Evolutionary conservation across 208 protist genomes (phyloP).

Genomic region (Leishmania amazonensis): DNA sequence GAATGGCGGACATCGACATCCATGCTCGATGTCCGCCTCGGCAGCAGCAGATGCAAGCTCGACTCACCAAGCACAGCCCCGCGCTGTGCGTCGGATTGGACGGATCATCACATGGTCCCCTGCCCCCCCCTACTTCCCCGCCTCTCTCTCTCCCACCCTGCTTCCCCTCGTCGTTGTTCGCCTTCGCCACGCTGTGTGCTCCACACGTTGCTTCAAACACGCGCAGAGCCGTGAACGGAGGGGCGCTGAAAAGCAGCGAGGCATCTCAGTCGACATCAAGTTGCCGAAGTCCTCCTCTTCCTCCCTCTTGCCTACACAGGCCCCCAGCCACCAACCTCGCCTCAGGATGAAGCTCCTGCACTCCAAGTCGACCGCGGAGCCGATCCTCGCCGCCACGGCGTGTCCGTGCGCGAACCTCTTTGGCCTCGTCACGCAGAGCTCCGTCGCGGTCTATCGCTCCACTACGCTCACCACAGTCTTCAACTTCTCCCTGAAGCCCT

Average conservation of each 20-base stretch:
- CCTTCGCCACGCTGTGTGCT: background rate
- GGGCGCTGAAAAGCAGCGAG: background rate
- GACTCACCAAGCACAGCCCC: background rate
- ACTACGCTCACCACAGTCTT: constrained; percentile 74
- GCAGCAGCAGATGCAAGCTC: background rate
- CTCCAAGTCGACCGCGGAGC: constrained; percentile 60
- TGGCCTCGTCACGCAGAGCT: constrained; percentile 60
- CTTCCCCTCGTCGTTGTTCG: background rate
- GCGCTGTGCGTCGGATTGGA: background rate
- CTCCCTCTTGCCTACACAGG: background rate
- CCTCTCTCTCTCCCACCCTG: background rate
- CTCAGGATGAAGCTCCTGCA: constrained; percentile 73
- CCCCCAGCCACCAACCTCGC: background rate
- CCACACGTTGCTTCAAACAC: background rate
- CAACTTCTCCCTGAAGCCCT: constrained; percentile 41
- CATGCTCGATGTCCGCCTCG: background rate
- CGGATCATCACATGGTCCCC: background rate
- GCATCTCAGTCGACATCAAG: background rate
- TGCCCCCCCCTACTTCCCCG: background rate
- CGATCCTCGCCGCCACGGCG: constrained; percentile 69
- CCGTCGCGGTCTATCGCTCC: constrained; percentile 73
- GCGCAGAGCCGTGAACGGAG: background rate
- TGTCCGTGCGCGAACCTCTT: constrained; percentile 83
- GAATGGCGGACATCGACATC: background rate
- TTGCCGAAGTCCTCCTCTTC: background rate